Evolutionary conservation across 1,284 basidiomycete genomes (phyloP), one percentile per base, ranked within the genome.

Genomic region (Pseudomicrostroma phylloplanum): DNA sequence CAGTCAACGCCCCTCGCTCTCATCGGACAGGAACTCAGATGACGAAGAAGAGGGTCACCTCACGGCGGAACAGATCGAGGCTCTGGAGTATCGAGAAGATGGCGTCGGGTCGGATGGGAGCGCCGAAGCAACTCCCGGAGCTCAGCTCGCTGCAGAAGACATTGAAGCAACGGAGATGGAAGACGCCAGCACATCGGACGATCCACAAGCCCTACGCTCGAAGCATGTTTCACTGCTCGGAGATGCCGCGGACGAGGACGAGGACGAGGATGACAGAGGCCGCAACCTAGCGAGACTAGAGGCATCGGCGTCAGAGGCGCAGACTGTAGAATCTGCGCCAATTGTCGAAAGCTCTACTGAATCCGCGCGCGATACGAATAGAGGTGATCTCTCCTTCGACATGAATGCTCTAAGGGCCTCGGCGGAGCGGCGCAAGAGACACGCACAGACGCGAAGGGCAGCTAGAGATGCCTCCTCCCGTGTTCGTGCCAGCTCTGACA

Each of bases 131-230:
- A 17, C 4, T 48, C 43, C 15, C 21, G 43, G 12, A n/a, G 43
- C 30, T 17, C 26, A 21, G 21, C 26, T 2, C 40, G 13, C 26
- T 7, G 26, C 55, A 42, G 23, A 21, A 25, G 55, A 21, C 2
- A 7, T 39, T 17, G 4, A 55, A 55, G 53, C 30, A 19, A n/a
- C 2, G 17, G n/a, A 56, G n/a, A 13, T n/a, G 13, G n/a, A 30
- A 25, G 36, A 36, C 11, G 51, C 63, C 53, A 54, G 59, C 1
- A 59, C 64, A 42, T 67, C 66, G 26, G 53, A 60, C 48, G 13
- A 48, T 13, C 43, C 43, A 48, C 17, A 48, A 21, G 15, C 43
- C 17, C 43, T 48, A 4, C 43, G 43, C 15, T 17, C 15, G 4
- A 48, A 48, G 43, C 43, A 48, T 13, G 43, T 48, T 6, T 48